phyloP scores from a whole-genome alignment of 345 rosid species.

The Salix suchowensis region DNA sequence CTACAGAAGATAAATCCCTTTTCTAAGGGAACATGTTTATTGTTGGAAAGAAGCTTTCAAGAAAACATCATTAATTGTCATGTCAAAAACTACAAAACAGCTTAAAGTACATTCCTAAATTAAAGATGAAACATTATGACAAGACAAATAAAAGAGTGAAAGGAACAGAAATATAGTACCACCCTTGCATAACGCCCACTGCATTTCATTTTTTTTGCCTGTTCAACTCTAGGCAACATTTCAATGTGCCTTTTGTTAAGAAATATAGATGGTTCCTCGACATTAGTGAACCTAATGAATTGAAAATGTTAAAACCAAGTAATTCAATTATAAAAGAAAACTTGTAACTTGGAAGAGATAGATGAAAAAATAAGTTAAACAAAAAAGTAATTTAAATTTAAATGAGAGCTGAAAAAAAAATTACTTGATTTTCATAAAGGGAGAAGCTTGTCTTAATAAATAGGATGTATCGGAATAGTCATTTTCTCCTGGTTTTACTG shows the following conservation, averaged over 20 bases:
- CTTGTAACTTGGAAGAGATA: neutral
- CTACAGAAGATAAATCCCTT: no score
- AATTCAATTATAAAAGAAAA: no score
- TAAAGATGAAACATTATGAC: neutral
- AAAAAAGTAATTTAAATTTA: constrained; percentile 5
- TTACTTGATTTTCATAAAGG: constrained; percentile 82
- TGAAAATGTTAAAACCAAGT: no score
- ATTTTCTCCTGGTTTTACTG: constrained; percentile 75
- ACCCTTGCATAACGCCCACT: constrained; percentile 30
- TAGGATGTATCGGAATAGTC: constrained; percentile 71
- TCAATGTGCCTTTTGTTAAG: constrained; percentile 56
- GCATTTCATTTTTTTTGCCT: constrained; percentile 53
- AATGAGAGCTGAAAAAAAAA: neutral
- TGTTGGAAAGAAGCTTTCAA: neutral
- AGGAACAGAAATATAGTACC: constrained; percentile 32
- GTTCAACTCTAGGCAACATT: constrained; percentile 38
- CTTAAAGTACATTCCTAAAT: neutral
- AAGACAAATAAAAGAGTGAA: neutral
- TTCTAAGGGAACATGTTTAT: no score
- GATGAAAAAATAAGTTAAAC: constrained; percentile 7
- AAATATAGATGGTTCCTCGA: constrained; percentile 39
- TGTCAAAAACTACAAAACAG: neutral
- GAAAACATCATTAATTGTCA: neutral
- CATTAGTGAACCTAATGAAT: constrained; percentile 51
- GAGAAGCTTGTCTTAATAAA: constrained; percentile 80